Evolutionary conservation across 148 eudicot species (phyloP), one percentile per base, ranked within the genome.

Genomic region (Vaccinium vitisidaea): DNA sequence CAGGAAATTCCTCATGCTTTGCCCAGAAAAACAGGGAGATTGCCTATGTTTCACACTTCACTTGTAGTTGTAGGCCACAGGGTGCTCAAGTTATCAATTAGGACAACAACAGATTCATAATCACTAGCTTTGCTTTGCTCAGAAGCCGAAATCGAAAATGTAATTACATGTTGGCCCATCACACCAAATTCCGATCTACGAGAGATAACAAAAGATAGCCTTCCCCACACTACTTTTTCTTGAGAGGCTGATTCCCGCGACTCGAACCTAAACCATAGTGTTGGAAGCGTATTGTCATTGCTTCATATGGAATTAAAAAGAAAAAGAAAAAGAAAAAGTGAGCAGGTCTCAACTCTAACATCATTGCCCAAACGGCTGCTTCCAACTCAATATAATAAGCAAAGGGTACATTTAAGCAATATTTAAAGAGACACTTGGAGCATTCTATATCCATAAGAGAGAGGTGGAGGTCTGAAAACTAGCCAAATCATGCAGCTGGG

Each of bases 351-450:
- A 67, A 67, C 16, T 27, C 73, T 27, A 67, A 30, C 36, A 25
- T 67, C 73, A 67, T 67, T 67, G 73, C 73, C 32, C 73, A 25
- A 67, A 27, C 15, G 36, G 36, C 73, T 67, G 73, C 73, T 67
- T 67, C 36, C 39, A 67, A 67, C 69, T 63, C 11, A 10, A 67
- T 67, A 67, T 25, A 67, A 67, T 25, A 67, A 25, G 73, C 36
- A 25, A 67, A 67, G 1, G 11, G 39, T 12, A 25, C 36, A 67
- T 67, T 67, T 67, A 2, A 10, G 73, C 39, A 67, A 67, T 67
- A 25, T 25, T 25, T 67, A 67, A 25, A 67, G 15, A 67, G 16
- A 11, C 71, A 65, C 73, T 23, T 67, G 36, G 25, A 25, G 15
- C 36, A 67, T 67, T 25, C 16, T 67, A 25, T 67, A 36, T 71